Percentiles rank a stretch among this genome's conserved stretches.
Evolutionary conservation across 1,284 basidiomycete genomes (phyloP).

Genomic region (Hemileia vastatrix): DNA sequence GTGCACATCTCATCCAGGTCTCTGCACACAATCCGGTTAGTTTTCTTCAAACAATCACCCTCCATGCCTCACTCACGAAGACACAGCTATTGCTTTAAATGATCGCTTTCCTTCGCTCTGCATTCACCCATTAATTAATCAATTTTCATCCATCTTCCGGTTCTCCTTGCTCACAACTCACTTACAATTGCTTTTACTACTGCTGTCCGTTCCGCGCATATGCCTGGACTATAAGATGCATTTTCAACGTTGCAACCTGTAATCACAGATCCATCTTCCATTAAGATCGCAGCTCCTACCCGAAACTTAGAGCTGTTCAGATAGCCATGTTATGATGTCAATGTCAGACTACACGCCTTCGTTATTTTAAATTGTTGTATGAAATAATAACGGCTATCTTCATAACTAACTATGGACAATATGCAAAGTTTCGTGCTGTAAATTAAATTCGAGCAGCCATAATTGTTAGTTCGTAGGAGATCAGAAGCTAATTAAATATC

Average conservation of each 20-base stretch:
- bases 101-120: constrained; percentile 21
- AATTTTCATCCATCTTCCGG: background rate
- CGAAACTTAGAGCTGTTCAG: constrained; percentile 60
- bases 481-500: too few relatives aligned
- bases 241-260: constrained; percentile 84
- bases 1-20: constrained; percentile 19
- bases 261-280: constrained; percentile 59
- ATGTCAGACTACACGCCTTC: too few relatives aligned
- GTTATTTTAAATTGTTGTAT: too few relatives aligned
- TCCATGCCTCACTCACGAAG: constrained; percentile 2
- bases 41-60: background rate
- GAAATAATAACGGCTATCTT: too few relatives aligned
- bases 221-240: constrained; percentile 60
- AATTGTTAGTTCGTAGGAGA: too few relatives aligned
- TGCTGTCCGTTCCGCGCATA: constrained; percentile 22
- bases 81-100: constrained; percentile 22
- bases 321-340: too few relatives aligned
- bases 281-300: constrained; percentile 72
- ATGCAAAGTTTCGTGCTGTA: too few relatives aligned
- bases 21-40: background rate
- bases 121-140: background rate
- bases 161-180: background rate
- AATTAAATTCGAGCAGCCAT: too few relatives aligned
- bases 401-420: too few relatives aligned
- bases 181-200: constrained; percentile 22